Evolutionary conservation across 169 alveolate species (phyloP).

Genomic region (Plasmodium chabaudi): DNA sequence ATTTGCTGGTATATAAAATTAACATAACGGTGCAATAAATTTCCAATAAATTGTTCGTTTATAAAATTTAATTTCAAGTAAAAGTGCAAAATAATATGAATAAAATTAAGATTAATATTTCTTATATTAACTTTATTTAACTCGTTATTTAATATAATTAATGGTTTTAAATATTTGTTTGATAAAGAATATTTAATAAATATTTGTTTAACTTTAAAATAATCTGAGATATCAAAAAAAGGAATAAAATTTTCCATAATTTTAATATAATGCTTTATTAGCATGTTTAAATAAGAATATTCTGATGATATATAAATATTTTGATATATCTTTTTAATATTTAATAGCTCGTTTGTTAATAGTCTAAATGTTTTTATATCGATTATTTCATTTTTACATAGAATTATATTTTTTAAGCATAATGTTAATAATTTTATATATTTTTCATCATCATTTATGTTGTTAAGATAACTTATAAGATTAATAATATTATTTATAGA

Average conservation of each 20-base stretch:
- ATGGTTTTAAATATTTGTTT: constrained; percentile 27
- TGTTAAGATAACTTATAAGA: constrained; percentile 13
- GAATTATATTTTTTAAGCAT: constrained; percentile 41
- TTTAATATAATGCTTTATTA: constrained; percentile 49
- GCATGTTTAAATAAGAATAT: constrained; percentile 69
- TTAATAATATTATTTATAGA: constrained; percentile 22
- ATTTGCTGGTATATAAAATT: constrained; percentile 17
- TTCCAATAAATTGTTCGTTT: constrained; percentile 43
- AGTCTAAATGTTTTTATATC: constrained; percentile 36
- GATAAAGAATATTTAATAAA: constrained; percentile 65
- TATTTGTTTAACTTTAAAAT: constrained; percentile 38
- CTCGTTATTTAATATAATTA: constrained; percentile 37
- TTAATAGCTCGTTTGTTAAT: constrained; percentile 25
- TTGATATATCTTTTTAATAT: constrained; percentile 45
- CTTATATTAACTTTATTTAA: constrained; percentile 36
- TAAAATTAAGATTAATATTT: constrained; percentile 22
- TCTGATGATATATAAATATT: constrained; percentile 54
- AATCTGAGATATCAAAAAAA: constrained; percentile 30
- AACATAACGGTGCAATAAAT: constrained; percentile 10
- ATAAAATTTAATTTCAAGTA: constrained; percentile 29
- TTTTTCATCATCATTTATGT: constrained; percentile 35
- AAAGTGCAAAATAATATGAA: constrained; percentile 56
- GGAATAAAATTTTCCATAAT: constrained; percentile 25
- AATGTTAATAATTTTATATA: constrained; percentile 39
- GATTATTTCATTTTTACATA: constrained; percentile 50